phyloP scores from a whole-genome alignment of 345 rosid species.

The Odontarrhena argentea region DNA sequence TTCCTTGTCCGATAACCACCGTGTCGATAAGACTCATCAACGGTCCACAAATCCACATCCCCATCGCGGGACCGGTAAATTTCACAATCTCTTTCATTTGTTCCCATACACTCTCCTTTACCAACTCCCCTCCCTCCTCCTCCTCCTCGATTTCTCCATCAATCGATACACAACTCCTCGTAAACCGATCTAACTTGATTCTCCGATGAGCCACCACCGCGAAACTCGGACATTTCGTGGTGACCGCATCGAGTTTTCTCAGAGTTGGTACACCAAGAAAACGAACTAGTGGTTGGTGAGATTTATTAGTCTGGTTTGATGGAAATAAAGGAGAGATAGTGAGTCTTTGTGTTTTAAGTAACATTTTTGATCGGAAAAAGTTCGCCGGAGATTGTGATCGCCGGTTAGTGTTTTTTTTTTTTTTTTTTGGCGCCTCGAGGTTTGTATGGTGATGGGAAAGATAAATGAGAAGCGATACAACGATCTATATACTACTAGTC shows the following conservation, averaged over 20 bases:
- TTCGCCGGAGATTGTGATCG: conserved; percentile 5
- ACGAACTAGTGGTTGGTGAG: conserved; percentile 31
- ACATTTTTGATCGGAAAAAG: conserved; percentile 21
- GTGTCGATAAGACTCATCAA: conserved; percentile 97
- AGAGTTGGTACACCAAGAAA: conserved; percentile 59
- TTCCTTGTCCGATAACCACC: conserved; percentile 84
- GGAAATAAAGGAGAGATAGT: conserved; percentile 33
- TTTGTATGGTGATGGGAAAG: conserved; percentile 9
- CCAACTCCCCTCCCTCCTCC: conserved; percentile 43
- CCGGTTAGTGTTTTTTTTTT: neutral
- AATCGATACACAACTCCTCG: conserved; percentile 15
- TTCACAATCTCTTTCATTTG: conserved; percentile 75
- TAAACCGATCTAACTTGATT: neutral
- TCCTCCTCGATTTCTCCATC: conserved; percentile 18
- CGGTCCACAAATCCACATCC: conserved; percentile 90
- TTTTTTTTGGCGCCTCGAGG: conserved; percentile 34
- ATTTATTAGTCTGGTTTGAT: conserved; percentile 24
- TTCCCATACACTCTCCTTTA: conserved; percentile 66
- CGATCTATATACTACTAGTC: neutral
- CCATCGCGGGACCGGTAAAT: conserved; percentile 92
- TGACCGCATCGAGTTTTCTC: conserved; percentile 67
- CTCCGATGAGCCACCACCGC: conserved; percentile 17
- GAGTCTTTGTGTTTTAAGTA: conserved; percentile 48
- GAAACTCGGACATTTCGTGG: conserved; percentile 56
- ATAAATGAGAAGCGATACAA: neutral